A percentile compares a stretch with the other conserved stretches of the same genome.
These are phyloP conservation scores for Quercus phellos DNA, from an alignment of 331 rosid genomes.

Conservation along the genomic window DNA sequence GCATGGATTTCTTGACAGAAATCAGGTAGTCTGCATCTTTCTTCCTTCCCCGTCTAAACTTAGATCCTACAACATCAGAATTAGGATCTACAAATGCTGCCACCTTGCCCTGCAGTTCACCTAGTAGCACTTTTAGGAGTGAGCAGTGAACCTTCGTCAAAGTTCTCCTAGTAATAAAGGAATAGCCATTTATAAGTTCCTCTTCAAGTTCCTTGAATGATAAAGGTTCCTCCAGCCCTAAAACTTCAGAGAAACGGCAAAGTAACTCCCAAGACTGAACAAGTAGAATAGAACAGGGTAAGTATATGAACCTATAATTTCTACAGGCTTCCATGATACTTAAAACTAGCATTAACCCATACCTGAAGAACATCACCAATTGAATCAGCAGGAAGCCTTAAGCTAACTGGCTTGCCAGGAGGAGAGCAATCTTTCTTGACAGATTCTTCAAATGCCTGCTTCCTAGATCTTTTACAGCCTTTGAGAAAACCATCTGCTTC, in stretches of 20 bases:
- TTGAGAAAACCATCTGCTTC: slow-evolving; percentile 45
- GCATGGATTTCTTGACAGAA: slow-evolving; percentile 59
- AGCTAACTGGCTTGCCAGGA: slow-evolving; percentile 73
- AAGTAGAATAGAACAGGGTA: too few species aligned
- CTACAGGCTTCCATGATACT: background rate
- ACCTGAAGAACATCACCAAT: slow-evolving; percentile 90
- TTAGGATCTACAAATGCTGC: slow-evolving; percentile 90
- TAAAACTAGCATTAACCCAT: slow-evolving; percentile 17
- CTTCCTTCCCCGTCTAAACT: slow-evolving; percentile 83
- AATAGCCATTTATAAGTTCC: too few species aligned
- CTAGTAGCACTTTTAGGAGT: slow-evolving; percentile 68
- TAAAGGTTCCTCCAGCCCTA: slow-evolving; percentile 60
- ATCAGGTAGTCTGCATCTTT: slow-evolving; percentile 65
- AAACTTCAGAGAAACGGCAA: slow-evolving; percentile 59
- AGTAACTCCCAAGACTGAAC: slow-evolving; percentile 73
- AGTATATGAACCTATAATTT: too few species aligned
- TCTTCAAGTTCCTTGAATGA: slow-evolving; percentile 2
- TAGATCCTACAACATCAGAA: slow-evolving; percentile 81
- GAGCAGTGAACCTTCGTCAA: slow-evolving; percentile 81
- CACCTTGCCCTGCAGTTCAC: slow-evolving; percentile 83
- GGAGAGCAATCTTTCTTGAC: slow-evolving; percentile 54
- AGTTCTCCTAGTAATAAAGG: slow-evolving; percentile 43
- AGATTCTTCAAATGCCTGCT: slow-evolving; percentile 21
- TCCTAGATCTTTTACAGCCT: slow-evolving; percentile 45
- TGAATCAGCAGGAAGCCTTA: slow-evolving; percentile 55